Evolutionary conservation across 2,329 filamentous ascomycete species (phyloP).

Genomic region (Aphanocladium album): DNA sequence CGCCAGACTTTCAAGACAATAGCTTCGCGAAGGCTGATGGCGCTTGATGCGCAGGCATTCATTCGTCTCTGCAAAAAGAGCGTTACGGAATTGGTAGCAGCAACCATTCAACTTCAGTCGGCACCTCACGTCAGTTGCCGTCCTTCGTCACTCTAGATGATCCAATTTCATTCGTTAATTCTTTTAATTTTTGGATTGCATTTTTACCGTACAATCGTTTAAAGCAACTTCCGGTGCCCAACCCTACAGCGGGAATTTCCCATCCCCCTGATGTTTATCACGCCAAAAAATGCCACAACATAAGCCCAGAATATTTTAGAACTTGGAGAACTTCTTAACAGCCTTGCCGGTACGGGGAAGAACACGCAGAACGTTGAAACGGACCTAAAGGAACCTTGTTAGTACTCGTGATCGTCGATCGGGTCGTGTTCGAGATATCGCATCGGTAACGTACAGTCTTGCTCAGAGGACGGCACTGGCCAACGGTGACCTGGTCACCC

Average conservation of each 20-base stretch:
- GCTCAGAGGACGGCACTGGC: slow-evolving; percentile 97
- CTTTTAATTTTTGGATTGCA: slow-evolving; percentile 38
- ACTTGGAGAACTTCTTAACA: slow-evolving; percentile 98
- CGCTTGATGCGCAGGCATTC: no score
- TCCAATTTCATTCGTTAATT: slow-evolving; percentile 35
- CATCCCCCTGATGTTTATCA: slow-evolving; percentile 42
- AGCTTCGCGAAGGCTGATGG: no score
- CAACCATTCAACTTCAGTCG: no score
- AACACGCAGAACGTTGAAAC: slow-evolving; percentile 99
- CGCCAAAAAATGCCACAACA: slow-evolving; percentile 50
- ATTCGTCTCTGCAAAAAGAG: no score
- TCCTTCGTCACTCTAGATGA: background rate
- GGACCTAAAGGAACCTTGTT: slow-evolving; percentile 57
- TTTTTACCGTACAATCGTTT: slow-evolving; percentile 42
- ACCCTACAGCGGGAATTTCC: slow-evolving; percentile 34
- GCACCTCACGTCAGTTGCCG: background rate
- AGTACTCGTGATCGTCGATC: slow-evolving; percentile 13
- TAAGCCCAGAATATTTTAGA: slow-evolving; percentile 60
- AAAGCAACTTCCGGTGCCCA: slow-evolving; percentile 38
- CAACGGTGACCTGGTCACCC: slow-evolving; percentile 98
- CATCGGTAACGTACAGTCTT: slow-evolving; percentile 78
- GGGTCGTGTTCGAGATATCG: background rate
- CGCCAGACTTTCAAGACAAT: no score
- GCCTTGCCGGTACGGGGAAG: slow-evolving; percentile 95
- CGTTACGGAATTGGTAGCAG: no score